Evolutionary conservation across 345 rosid species (phyloP), one percentile per base, ranked within the genome.

Genomic region (Lumnitzera littorea): DNA sequence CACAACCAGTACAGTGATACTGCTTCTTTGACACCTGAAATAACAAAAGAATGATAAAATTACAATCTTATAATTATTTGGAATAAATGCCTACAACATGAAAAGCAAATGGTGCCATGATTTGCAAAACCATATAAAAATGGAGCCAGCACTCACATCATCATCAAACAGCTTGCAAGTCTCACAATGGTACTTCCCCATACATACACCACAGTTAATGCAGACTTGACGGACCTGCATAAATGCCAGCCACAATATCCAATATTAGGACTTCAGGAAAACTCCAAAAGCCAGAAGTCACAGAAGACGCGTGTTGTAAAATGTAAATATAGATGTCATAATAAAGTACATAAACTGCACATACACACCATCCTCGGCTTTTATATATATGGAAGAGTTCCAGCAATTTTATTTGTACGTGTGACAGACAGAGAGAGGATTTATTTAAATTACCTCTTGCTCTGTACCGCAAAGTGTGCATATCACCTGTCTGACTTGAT

Each of bases 1-100:
- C 96, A 71, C 98, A 91, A 13, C 91, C 89, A 13, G 74, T 74
- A 53, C 98, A 91, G 68, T 91, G 96, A 71, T 80, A 91, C 62
- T 91, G 98, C 51, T 71, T 77, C 81, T 89, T 89, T 2, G 89
- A 77, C 12, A 76, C 76, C 98, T 91, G 86, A 68, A 74, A 62
- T 48, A 65, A 24, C 61, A 62, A 24, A 63, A 59, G 12, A 52
- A 49, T 3, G n/a, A 27, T 17, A 50, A 67, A n/a, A 23, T 50
- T 50, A n/a, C 52, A 16, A 15, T 56, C 46, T 60, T 0, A 20
- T 51, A 23, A 17, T 41, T 36, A 9, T 36, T 1, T 36, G 43
- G 17, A 48, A 55, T 46, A 15, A 15, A 16, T 20, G 41, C 15
- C 17, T 3, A 36, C 29, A 15, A 43, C 10, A 13, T 63, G 50